Percentiles rank a stretch among this genome's conserved stretches.
phyloP scores from a whole-genome alignment of 495 filamentous ascomycete genomes.

The Aspergillus asperescens region DNA sequence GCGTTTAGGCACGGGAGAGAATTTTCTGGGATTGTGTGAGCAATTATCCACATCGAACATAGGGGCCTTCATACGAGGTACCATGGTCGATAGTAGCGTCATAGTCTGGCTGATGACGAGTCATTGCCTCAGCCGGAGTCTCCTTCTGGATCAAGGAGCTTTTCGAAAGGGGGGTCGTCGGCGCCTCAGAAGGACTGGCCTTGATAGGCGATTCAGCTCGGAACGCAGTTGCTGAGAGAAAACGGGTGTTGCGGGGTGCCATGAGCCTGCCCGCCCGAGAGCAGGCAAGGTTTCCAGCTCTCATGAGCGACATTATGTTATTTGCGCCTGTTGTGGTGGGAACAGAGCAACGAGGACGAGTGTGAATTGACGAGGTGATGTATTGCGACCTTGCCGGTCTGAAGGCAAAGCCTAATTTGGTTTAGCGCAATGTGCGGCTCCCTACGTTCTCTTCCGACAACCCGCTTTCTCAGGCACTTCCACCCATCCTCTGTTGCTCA shows the following conservation, averaged over 20 bases:
- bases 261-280: conserved; percentile 32
- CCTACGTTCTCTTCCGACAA: conserved; percentile 37
- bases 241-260: conserved; percentile 34
- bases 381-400: conserved; percentile 32
- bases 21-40: conserved; percentile 54
- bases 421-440: conserved; percentile 37
- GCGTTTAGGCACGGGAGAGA: conserved; percentile 80
- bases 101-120: conserved; percentile 73
- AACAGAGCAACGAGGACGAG: conserved; percentile 18
- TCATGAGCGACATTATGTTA: conserved; percentile 42
- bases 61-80: conserved; percentile 60
- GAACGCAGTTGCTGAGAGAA: conserved; percentile 27
- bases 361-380: conserved; percentile 28
- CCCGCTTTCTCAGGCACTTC: conserved; percentile 36
- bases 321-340: conserved; percentile 19
- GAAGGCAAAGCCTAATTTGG: conserved; percentile 36
- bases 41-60: conserved; percentile 3
- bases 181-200: conserved; percentile 39
- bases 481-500: conserved; percentile 33
- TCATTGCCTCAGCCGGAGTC: conserved; percentile 44
- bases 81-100: conserved; percentile 69
- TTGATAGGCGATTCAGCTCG: conserved; percentile 28
- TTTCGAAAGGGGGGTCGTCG: conserved; percentile 30
- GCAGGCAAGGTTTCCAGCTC: conserved; percentile 36
- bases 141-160: conserved; percentile 52